A percentile compares a stretch with the other conserved stretches of the same genome.
Conservation (phyloP, 108 stramenopile species). For the Discostella pseudostelligera region DNA sequence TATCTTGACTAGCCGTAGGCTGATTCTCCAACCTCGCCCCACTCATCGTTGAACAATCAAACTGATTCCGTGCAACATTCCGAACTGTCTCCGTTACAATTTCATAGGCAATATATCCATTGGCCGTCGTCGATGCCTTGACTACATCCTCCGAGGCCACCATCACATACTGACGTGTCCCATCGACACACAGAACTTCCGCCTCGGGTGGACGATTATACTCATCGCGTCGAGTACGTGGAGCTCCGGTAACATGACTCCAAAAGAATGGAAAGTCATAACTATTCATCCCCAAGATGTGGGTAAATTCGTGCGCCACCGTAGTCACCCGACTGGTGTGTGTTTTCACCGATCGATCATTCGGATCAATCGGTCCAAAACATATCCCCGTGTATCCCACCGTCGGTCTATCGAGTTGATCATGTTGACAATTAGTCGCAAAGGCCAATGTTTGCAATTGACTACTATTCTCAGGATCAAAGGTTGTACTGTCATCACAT, state of each 20-base stretch:
- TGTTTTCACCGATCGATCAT: slow-evolving; percentile 30
- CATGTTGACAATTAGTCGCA: slow-evolving; percentile 39
- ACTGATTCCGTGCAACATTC: slow-evolving; percentile 60
- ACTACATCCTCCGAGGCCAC: slow-evolving; percentile 27
- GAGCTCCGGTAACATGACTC: slow-evolving; percentile 33
- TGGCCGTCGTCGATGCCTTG: slow-evolving; percentile 16
- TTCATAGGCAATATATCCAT: slow-evolving; percentile 44
- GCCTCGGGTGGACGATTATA: slow-evolving; percentile 25
- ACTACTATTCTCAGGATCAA: neutral
- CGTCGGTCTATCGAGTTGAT: slow-evolving; percentile 40
- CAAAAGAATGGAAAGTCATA: slow-evolving; percentile 46
- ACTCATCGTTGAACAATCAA: slow-evolving; percentile 50
- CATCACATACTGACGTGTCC: slow-evolving; percentile 5
- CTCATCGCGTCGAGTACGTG: slow-evolving; percentile 40
- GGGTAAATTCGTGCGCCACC: slow-evolving; percentile 47
- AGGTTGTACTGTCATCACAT: slow-evolving; percentile 10
- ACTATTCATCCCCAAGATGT: slow-evolving; percentile 51
- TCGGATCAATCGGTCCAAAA: slow-evolving; percentile 38
- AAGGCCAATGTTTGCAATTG: slow-evolving; percentile 41
- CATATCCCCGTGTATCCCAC: slow-evolving; percentile 41
- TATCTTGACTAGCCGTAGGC: slow-evolving; percentile 26
- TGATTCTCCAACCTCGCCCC: slow-evolving; percentile 58
- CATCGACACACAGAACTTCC: slow-evolving; percentile 39
- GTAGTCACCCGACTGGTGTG: slow-evolving; percentile 31
- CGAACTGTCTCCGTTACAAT: slow-evolving; percentile 52